Base-by-base conservation (phyloP, 345 rosid species). In the Eucalyptus lansdowneana region DNA sequence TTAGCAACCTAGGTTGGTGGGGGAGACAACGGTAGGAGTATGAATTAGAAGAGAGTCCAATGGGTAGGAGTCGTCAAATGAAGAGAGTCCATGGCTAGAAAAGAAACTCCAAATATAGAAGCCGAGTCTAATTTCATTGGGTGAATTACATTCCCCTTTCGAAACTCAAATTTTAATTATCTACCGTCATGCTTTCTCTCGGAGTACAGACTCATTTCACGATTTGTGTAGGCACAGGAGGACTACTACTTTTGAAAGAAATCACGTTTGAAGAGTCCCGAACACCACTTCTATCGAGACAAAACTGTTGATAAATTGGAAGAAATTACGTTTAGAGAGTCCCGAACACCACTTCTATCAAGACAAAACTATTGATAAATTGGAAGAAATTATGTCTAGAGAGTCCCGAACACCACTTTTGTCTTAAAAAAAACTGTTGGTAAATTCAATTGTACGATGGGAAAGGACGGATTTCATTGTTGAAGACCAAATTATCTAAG, bases 201-300 rank as follows among this genome's bases (percentile, higher is more conserved):
- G 1, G 0, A 65, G 76, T n/a, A 65, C 10, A n/a, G 2, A 14
- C 37, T 65, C 0, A 1, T 65, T 65, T 65, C 72, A 12, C 5
- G 8, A 3, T 27, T 13, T 60, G 31, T 60, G 31, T 27, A 11
- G 69, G 8, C 69, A 27, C 31, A 2, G 0, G 69, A 60, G 31
- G 27, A 56, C 25, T 9, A 56, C 6, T 56, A 2, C 27, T 21
- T 56, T 56, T 56, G 60, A 0, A 22, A 22, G 60, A 56, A 1
- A 2, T 56, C 12, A 9, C 60, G 1, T 56, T 56, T 56, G 27
- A 56, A 56, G 27, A 56, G 27, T 56, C 12, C 12, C 27, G 3
- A 25, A 1, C 8, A 27, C 31, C 1, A 60, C 67, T 60, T 60
- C 12, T 65, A 1, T 65, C 3, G 4, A 4, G 7, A 15, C 8